Base-by-base conservation (phyloP, 768 basidiomycete species). In the Saitozyma sp. region DNA sequence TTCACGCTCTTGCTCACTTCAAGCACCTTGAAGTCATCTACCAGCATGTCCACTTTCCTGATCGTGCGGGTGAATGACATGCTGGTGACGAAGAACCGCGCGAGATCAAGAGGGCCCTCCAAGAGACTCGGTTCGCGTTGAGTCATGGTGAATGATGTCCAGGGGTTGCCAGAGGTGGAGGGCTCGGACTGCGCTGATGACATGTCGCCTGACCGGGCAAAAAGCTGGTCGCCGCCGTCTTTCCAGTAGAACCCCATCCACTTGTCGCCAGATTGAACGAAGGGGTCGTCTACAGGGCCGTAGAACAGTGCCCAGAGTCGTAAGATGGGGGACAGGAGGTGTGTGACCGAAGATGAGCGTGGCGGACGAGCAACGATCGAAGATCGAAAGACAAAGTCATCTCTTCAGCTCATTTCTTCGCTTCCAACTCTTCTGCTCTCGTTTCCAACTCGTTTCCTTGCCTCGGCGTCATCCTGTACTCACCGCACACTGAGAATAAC, bases 201-300 rank as follows among this genome's bases (percentile, higher is more conserved):
- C 10, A 90, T 81, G 49, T 82, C 79, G 8, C 92, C 93, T 42
- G 91, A 86, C 42, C 92, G 86, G 14, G 89, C 93, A 68, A 88
- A 89, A 1, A 97, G 84, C 59, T 93, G 91, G 73, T 93, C 91
- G 71, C 89, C 91, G 70, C 89, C 89, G 71, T 90, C 90, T 75
- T 92, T 93, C 92, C 92, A 97, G 76, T 94, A 90, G 77, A 96
- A 97, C 0, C 87, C 89, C 92, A 95, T 95, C 86, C 91, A 92
- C 73, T 89, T 85, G 40, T 69, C 67, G 6, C 86, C 92, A 85
- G 75, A 64, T 54, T 78, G 76, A n/a, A 82, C 83, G 42, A 81
- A 75, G 0, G 80, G 81, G 41, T 74, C 71, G 49, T 82, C 78
- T 56, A 73, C 66, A 29, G 46, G 63, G 39, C 2, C 5, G 29